Evolutionary conservation across 345 rosid species (phyloP).

Genomic region (Moringa oleifera): DNA sequence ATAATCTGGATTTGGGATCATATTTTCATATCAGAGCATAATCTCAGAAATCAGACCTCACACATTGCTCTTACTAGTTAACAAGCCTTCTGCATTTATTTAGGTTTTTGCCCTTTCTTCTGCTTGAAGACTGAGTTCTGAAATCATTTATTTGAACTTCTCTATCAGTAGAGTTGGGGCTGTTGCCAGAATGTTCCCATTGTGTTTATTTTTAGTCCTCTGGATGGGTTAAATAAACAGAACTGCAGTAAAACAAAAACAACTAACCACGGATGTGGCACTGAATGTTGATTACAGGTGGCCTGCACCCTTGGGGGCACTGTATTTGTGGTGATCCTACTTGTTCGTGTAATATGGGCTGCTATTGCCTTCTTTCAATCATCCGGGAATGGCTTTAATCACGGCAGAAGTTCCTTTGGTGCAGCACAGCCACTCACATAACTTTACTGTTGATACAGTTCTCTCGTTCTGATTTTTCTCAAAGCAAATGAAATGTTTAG

Average conservation of each 20-base stretch:
- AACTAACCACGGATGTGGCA: not conserved
- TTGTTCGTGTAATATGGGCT: conserved; percentile 61
- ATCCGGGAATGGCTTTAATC: conserved; percentile 37
- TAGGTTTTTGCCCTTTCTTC: too few relatives aligned
- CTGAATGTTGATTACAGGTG: conserved; percentile 35
- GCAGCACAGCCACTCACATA: conserved; percentile 24
- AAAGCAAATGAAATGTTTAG: not conserved
- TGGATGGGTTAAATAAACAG: not conserved
- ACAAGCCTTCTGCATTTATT: too few relatives aligned
- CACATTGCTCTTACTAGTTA: too few relatives aligned
- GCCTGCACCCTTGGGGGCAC: conserved; percentile 71
- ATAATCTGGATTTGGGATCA: not conserved
- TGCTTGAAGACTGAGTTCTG: too few relatives aligned
- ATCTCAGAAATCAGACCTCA: not conserved
- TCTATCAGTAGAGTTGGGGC: too few relatives aligned
- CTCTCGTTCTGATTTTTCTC: not conserved
- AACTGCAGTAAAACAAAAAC: not conserved
- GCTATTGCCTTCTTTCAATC: conserved; percentile 54
- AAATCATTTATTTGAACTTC: too few relatives aligned
- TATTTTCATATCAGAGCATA: not conserved
- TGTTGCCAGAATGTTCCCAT: too few relatives aligned
- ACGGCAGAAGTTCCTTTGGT: conserved; percentile 32
- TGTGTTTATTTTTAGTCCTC: not conserved
- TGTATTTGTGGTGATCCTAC: conserved; percentile 51
- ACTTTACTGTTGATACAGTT: not conserved